These are phyloP conservation scores for Clitoria ternatea DNA, from an alignment of 306 rosid species.

Conservation along the genomic window DNA sequence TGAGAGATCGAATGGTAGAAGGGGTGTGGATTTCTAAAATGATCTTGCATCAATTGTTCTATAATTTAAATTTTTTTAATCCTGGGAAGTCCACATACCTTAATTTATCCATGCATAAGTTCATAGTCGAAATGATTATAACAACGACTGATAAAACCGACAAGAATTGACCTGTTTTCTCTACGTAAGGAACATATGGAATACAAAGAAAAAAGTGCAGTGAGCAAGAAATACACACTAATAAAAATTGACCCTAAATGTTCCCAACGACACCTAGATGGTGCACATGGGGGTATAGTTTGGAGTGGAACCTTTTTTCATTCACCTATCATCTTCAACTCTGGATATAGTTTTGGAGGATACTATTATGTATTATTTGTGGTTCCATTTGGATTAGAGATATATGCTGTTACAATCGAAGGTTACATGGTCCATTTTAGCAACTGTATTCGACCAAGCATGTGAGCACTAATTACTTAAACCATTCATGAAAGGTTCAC, in stretches of 20 bases:
- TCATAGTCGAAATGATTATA: neutral
- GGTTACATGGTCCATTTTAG: constrained; percentile 30
- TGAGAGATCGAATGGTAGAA: too few relatives aligned
- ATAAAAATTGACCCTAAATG: constrained; percentile 41
- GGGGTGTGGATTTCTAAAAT: too few relatives aligned
- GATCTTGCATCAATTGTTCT: too few relatives aligned
- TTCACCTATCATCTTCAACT: constrained; percentile 7
- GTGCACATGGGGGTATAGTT: constrained; percentile 40
- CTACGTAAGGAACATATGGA: neutral
- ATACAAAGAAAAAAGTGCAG: constrained; percentile 13
- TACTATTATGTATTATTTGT: neutral
- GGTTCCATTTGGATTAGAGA: constrained; percentile 29
- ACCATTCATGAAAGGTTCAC: constrained; percentile 11
- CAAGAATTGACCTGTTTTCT: constrained; percentile 29
- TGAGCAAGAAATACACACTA: neutral
- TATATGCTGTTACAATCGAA: constrained; percentile 16
- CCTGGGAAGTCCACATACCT: too few relatives aligned
- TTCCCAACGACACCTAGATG: constrained; percentile 26
- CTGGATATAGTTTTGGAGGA: neutral
- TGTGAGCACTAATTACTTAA: constrained; percentile 36
- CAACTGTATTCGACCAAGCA: constrained; percentile 35
- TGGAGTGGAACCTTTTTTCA: neutral
- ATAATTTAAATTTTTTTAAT: too few relatives aligned
- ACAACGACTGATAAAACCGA: constrained; percentile 22
- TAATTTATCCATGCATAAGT: too few relatives aligned